Percentiles rank a stretch among this genome's conserved stretches.
These are phyloP conservation scores for Trametes sp. DNA, from an alignment of 1,284 basidiomycete genomes.

Conservation along the genomic window DNA sequence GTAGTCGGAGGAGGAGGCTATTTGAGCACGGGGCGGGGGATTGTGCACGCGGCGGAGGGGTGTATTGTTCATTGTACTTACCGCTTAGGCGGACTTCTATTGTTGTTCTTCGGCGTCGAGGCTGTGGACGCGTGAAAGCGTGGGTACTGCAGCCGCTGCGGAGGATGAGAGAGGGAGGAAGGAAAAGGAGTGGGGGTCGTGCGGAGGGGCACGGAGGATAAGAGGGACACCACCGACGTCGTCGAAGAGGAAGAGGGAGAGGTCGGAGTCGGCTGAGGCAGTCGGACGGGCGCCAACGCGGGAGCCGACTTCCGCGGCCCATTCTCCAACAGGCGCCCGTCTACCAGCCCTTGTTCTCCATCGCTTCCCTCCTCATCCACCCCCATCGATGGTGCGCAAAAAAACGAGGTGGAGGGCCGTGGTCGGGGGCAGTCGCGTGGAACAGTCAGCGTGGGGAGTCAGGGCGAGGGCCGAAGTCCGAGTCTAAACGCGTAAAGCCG, in stretches of 20 bases:
- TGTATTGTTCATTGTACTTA: conserved; percentile 29
- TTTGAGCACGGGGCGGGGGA: conserved; percentile 20
- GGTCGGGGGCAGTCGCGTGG: background rate
- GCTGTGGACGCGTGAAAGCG: conserved; percentile 12
- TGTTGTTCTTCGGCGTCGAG: conserved; percentile 35
- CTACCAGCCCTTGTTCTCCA: background rate
- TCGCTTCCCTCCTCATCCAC: background rate
- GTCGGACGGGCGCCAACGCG: background rate
- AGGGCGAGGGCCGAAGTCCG: background rate
- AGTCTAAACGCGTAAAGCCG: background rate
- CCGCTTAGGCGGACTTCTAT: conserved; percentile 31
- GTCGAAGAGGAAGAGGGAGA: conserved; percentile 2
- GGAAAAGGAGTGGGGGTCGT: background rate
- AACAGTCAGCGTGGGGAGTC: background rate
- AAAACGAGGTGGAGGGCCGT: background rate
- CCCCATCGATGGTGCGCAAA: background rate
- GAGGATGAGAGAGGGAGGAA: background rate
- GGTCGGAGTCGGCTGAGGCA: background rate
- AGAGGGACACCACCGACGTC: conserved; percentile 11
- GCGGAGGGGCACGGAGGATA: background rate
- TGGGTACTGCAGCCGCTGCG: background rate
- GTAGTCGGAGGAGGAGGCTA: conserved; percentile 1
- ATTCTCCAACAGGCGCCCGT: conserved; percentile 6
- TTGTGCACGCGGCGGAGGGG: conserved; percentile 28
- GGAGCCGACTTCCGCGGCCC: background rate